Evolutionary conservation across 2,329 filamentous ascomycete species (phyloP), one percentile per base, ranked within the genome.

Genomic region (Epichloe typhina): DNA sequence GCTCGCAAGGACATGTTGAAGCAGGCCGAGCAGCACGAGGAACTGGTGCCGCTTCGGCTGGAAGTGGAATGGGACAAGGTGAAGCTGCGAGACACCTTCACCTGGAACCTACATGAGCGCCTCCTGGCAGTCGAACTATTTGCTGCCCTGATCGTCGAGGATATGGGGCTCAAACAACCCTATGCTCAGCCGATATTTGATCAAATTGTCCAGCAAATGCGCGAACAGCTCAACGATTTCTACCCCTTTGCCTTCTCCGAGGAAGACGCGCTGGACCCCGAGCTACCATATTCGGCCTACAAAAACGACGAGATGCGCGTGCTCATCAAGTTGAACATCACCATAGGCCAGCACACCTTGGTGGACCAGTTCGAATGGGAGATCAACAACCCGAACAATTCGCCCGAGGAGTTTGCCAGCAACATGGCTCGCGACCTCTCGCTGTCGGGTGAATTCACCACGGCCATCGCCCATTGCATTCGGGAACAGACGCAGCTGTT

Each of bases 281-380:
- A 93, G 62, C 74, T 94, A 12, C 90, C 91, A 0, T 97, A 97
- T 64, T 83, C 79, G 39, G 90, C 93, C 6, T 95, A 96, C 72
- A 97, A 97, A 69, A 95, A 98, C 63, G 93, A 98, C 64, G 93
- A 98, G 71, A 96, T 98, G 91, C 85, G 93, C 47, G 86, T 98
- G 58, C 72, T 95, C 42, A 82, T 98, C 68, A 97, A 96, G 68
- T 76, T 98, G 47, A 96, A 97, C 68, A 95, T 98, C 62, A 97
- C 93, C 6, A 96, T 98, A 62, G 93, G 91, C 40, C 85, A 88
- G 56, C 88, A 95, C 62, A 97, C 90, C 0, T 74, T 98, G 26
- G 84, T 96, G 37, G 93, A 98, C 62, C 93, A 97, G 64, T 97
- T 98, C 55, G 93, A 98, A 68, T 98, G 93, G 93, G 93, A 98